A percentile compares a stretch with the other conserved stretches of the same genome.
Evolutionary conservation across 352 stramenopile species (phyloP).

Genomic region (Elongisporangium prolatum): DNA sequence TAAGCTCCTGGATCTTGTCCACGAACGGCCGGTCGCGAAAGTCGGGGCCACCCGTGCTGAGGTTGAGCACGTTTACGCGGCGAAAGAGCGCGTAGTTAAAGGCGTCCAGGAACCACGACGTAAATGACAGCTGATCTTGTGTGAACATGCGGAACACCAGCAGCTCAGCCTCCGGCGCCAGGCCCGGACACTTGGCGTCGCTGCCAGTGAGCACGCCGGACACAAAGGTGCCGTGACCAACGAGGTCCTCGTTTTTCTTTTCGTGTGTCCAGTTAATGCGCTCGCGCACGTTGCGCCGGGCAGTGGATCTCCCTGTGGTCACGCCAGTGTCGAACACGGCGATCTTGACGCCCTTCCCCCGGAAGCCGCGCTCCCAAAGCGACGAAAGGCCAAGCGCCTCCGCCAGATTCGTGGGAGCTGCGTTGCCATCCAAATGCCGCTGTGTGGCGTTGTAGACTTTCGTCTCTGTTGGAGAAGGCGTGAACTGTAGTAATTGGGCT

Average conservation of each 20-base stretch:
- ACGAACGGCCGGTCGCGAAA: conserved; percentile 85
- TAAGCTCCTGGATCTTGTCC: conserved; percentile 84
- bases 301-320: conserved; percentile 17
- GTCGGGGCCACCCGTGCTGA: conserved; percentile 81
- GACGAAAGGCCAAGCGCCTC: conserved; percentile 47
- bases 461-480: not conserved
- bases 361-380: conserved; percentile 56
- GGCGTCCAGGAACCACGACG: conserved; percentile 87
- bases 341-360: conserved; percentile 73
- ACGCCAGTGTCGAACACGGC: conserved; percentile 87
- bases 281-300: conserved; percentile 60
- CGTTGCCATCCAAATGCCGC: not conserved
- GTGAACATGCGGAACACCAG: conserved; percentile 87
- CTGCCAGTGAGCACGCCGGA: conserved; percentile 62
- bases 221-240: conserved; percentile 86
- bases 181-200: conserved; percentile 57
- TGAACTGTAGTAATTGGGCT: not conserved
- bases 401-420: conserved; percentile 20
- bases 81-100: conserved; percentile 88
- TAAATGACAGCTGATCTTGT: conserved; percentile 81
- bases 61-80: conserved; percentile 77
- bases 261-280: conserved; percentile 88
- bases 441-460: not conserved
- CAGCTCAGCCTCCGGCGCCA: conserved; percentile 73
- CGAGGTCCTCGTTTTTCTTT: conserved; percentile 56